Evolutionary conservation across 75 land plant species (phyloP).

Genomic region (Sequoia sempervirens): DNA sequence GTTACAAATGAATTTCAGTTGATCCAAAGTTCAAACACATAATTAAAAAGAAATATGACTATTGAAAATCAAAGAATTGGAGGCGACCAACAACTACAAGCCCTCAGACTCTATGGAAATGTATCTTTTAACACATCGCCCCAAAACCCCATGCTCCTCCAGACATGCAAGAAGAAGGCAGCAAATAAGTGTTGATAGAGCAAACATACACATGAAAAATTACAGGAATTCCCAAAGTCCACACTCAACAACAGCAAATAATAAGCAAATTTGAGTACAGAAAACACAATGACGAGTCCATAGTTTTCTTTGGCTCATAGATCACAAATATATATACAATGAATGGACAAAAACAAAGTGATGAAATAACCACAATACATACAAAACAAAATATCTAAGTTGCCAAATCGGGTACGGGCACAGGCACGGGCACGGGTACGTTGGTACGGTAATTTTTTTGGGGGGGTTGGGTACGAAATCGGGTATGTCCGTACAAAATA

Average conservation of each 20-base stretch:
- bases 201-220: neutral
- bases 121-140: neutral
- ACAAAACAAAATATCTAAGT: no score
- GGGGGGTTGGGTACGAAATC: no score
- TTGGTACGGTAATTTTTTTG: no score
- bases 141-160: neutral
- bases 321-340: neutral
- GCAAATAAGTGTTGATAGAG: neutral
- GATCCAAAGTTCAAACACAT: neutral
- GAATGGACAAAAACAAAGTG: neutral
- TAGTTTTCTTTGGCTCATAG: neutral
- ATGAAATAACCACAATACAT: no score
- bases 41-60: neutral
- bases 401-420: no score
- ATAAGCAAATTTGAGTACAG: no score
- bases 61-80: neutral
- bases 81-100: neutral
- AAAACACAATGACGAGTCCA: neutral
- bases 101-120: neutral
- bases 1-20: neutral
- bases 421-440: no score
- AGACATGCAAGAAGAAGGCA: neutral
- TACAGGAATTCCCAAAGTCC: no score
- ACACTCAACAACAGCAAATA: no score
- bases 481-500: no score